Percentiles rank a stretch among this genome's conserved stretches.
These are phyloP conservation scores for Scheffersomyces insectosa DNA, from an alignment of 1,139 yeast genomes.

Conservation along the genomic window DNA sequence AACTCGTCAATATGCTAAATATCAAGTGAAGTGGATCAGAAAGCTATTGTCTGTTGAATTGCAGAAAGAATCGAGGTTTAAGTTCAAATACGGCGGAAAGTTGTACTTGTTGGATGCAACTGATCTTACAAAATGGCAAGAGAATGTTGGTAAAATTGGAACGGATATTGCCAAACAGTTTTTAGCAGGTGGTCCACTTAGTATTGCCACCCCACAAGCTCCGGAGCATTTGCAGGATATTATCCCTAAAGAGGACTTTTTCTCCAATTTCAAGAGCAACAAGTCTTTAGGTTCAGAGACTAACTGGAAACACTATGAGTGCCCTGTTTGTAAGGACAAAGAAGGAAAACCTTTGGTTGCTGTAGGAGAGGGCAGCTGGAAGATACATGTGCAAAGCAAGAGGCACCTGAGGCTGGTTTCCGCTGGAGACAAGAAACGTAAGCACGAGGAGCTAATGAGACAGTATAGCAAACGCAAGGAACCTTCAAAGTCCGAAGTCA, in stretches of 20 bases:
- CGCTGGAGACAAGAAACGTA: slow-evolving; percentile 16
- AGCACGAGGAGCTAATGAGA: slow-evolving; percentile 19
- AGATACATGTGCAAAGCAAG: slow-evolving; percentile 63
- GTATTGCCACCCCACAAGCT: slow-evolving; percentile 29
- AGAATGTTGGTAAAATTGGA: slow-evolving; percentile 59
- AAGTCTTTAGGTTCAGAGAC: slow-evolving; percentile 36
- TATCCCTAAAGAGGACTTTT: slow-evolving; percentile 24
- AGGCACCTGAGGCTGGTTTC: slow-evolving; percentile 48
- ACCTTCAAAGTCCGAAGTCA: too few relatives aligned
- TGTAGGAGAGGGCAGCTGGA: slow-evolving; percentile 75
- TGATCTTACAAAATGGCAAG: slow-evolving; percentile 60
- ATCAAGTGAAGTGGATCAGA: slow-evolving; percentile 91
- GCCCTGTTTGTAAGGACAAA: slow-evolving; percentile 65
- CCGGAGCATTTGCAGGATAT: slow-evolving; percentile 46
- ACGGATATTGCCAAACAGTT: slow-evolving; percentile 45
- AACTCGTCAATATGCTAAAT: slow-evolving; percentile 84
- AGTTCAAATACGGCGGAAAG: slow-evolving; percentile 58
- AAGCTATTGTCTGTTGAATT: slow-evolving; percentile 69
- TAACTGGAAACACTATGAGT: slow-evolving; percentile 70
- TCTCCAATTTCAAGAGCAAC: slow-evolving; percentile 31
- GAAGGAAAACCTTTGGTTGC: slow-evolving; percentile 59
- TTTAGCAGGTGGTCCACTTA: slow-evolving; percentile 26
- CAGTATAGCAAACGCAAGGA: slow-evolving; percentile 4
- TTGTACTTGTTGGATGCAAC: slow-evolving; percentile 77
- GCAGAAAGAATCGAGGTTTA: slow-evolving; percentile 48